Percentiles rank a stretch among this genome's conserved stretches.
Conservation (phyloP, 2,329 filamentous ascomycete species). For the Neonectria punicea region DNA sequence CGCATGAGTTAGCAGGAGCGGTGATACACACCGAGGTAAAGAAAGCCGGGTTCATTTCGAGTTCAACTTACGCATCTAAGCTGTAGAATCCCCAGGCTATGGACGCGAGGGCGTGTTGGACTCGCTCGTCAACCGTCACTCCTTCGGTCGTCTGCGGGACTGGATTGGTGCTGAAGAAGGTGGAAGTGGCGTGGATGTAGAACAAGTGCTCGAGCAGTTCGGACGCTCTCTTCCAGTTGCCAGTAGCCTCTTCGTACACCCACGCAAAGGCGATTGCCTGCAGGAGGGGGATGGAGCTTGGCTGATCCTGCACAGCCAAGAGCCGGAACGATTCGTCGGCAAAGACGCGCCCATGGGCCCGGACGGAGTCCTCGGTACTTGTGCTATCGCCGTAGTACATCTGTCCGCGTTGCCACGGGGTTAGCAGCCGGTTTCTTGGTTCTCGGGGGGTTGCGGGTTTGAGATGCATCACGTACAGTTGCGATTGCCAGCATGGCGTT, state of each 20-base stretch:
- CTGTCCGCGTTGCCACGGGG: neutral
- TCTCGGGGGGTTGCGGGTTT: neutral
- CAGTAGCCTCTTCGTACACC: conserved; percentile 29
- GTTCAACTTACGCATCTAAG: conserved; percentile 33
- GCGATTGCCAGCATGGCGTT: conserved; percentile 37
- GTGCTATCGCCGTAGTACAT: neutral
- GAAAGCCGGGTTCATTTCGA: too few relatives aligned
- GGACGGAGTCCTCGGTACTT: too few relatives aligned
- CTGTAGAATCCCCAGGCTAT: conserved; percentile 39
- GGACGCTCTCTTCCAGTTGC: conserved; percentile 4
- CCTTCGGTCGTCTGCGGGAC: neutral
- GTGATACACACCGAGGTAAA: too few relatives aligned
- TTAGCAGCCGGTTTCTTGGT: neutral
- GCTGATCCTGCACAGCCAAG: neutral
- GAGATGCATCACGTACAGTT: conserved; percentile 23
- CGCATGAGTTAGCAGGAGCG: neutral
- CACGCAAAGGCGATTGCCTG: conserved; percentile 35
- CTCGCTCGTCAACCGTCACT: neutral
- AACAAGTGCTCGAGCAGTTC: neutral
- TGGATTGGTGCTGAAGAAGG: neutral
- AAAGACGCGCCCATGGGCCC: neutral
- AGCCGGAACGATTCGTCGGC: conserved; percentile 21
- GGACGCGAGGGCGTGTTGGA: conserved; percentile 21
- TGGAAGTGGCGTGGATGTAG: neutral
- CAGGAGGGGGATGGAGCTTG: conserved; percentile 24